Evolutionary conservation across 1,139 yeast species (phyloP), one percentile per base, ranked within the genome.

Genomic region (Petasospora rhodanensis): DNA sequence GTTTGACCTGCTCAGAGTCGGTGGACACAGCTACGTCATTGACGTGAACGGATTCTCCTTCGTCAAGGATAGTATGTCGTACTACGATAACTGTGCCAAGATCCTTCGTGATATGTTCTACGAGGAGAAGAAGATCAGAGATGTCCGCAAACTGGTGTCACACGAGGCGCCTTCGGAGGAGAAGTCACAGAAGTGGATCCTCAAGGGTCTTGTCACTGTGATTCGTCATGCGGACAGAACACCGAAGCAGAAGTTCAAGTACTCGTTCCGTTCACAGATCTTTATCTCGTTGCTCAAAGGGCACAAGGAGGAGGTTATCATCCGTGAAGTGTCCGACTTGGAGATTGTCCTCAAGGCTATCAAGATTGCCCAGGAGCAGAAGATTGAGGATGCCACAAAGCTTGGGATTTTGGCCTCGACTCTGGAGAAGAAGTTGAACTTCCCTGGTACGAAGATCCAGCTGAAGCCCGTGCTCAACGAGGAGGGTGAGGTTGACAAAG

Each of bases 1-100:
- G 2, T 93, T 93, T 64, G 99, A 93, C 58, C 66, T 93, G 34
- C 68, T 93, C 34, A 72, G 98, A 51, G 97, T 89, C 3, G 73
- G 82, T 42, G 96, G 96, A 7, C 70, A 78, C 49, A 81, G 94
- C 36, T 93, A 75, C 57, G 98, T 93, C 19, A 93, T 93, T 58
- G 99, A 93, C 59, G 99, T 93, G 26, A 93, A 93, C 58, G 99
- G 99, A 1, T 91, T 93, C 55, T 89, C 97, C 0, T 93, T 93
- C 62, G 99, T 93, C 24, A 93, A 93, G 56, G 98, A 93, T 55
- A 91, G 86, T 52, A 69, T 70, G 37, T 80, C 74, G 2, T 93
- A 93, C 59, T 93, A 93, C 56, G 95, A 87, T 55, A 69, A 76
- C 14, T 81, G 95, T 61, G 77, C 97, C 0, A 65, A 71, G 26